Percentiles rank a stretch among this genome's conserved stretches.
Conservation (phyloP, 495 filamentous ascomycete genomes). For the Cladorrhinum samala region DNA sequence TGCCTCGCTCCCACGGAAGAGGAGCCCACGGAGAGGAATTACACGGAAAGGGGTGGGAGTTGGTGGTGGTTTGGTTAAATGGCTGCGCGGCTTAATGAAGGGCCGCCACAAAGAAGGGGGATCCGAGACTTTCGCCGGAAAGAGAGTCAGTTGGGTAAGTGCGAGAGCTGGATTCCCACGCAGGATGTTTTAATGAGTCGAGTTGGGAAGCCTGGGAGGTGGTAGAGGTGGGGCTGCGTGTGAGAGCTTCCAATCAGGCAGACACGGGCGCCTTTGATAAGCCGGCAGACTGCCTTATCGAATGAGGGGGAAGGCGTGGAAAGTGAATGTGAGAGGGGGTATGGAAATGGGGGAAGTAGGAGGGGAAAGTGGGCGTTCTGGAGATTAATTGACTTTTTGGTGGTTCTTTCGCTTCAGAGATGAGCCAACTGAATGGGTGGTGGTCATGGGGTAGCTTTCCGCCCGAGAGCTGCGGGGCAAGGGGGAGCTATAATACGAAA, state of each 20-base stretch:
- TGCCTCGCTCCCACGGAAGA: no score
- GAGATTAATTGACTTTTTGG: background rate
- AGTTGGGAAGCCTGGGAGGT: background rate
- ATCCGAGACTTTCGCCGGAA: background rate
- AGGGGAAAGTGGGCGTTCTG: background rate
- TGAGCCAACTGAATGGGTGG: background rate
- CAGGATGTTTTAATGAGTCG: background rate
- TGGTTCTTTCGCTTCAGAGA: background rate
- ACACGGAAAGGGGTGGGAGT: no score
- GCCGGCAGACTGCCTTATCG: background rate
- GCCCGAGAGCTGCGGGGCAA: background rate
- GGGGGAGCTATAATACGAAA: background rate
- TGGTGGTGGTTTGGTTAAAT: no score
- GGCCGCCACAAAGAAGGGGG: background rate
- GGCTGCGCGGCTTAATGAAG: no score
- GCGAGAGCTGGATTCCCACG: background rate
- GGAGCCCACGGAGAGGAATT: no score
- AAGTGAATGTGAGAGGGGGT: background rate
- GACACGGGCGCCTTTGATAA: background rate
- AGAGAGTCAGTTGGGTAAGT: background rate
- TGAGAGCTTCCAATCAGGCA: background rate
- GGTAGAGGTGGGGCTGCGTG: background rate
- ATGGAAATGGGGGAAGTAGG: background rate
- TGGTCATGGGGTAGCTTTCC: background rate
- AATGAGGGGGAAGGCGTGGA: background rate